phyloP scores from a whole-genome alignment of 768 basidiomycete genomes.

The Termitomyces sp. region DNA sequence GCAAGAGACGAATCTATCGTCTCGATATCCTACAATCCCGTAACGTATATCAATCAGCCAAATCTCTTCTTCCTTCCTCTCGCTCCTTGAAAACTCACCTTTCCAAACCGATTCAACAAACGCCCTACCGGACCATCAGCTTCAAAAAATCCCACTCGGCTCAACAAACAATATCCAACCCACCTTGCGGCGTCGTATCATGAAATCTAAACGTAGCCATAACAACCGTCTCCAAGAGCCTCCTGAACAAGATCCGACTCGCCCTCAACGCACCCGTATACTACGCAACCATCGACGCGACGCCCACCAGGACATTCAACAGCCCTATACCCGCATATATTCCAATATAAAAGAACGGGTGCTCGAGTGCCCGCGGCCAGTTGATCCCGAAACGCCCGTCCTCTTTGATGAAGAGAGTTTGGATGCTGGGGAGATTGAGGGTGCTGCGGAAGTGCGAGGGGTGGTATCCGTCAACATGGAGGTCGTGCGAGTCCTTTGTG shows the following conservation, averaged over 20 bases:
- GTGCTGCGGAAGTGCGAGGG: constrained; percentile 21
- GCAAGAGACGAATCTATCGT: constrained; percentile 74
- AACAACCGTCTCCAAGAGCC: constrained; percentile 65
- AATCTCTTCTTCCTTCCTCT: neutral
- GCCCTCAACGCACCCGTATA: constrained; percentile 57
- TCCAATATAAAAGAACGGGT: too few species aligned
- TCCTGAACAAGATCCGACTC: constrained; percentile 42
- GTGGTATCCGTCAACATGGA: constrained; percentile 30
- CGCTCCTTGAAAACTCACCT: constrained; percentile 34
- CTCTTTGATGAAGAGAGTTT: constrained; percentile 14
- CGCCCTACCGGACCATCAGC: too few species aligned
- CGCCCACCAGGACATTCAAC: constrained; percentile 39
- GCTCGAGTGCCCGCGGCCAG: constrained; percentile 49
- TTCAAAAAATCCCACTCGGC: neutral
- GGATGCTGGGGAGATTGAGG: constrained; percentile 14
- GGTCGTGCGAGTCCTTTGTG: constrained; percentile 34
- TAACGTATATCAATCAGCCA: too few species aligned
- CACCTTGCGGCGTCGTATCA: constrained; percentile 78
- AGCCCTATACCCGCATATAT: constrained; percentile 62
- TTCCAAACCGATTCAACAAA: constrained; percentile 84
- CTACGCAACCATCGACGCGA: constrained; percentile 47
- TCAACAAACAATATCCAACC: neutral
- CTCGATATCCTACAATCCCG: too few species aligned
- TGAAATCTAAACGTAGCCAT: constrained; percentile 81
- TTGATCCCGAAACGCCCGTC: constrained; percentile 23